Evolutionary conservation across 495 filamentous ascomycete species (phyloP), one percentile per base, ranked within the genome.

Genomic region (Aspergillus panamensis): DNA sequence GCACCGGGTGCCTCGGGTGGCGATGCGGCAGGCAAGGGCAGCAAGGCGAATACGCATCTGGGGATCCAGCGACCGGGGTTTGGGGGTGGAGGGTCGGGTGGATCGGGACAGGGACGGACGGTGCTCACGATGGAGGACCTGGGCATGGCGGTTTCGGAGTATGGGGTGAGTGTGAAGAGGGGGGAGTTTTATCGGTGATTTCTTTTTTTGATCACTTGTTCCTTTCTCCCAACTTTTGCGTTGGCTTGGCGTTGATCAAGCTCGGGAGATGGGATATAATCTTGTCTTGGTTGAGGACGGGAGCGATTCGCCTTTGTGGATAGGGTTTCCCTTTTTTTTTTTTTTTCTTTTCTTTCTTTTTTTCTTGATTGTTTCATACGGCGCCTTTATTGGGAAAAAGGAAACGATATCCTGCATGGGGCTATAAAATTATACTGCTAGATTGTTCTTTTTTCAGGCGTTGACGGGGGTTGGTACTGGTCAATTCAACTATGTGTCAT

Each of bases 101-200:
- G 92, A 0, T 88, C 87, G 42, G 77, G 77, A 7, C 90, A 94
- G 73, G 94, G 93, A 40, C 82, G 93, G 51, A 97, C 94, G 35
- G 94, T 98, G 61, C 75, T 98, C 57, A 97, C 95, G 6, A 97
- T 98, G 94, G 94, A 98, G 76, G 94, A 98, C 80, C 69, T 98
- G 66, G 94, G 94, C 3, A 96, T 96, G 88, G 94, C 94, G 6
- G 94, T 97, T 17, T 87, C 89, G 0, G 94, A 97, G 76, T 97
- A 96, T 75, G 94, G 95, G 0, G 92, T 97, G 50, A 97, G 95
- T 72, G 88, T 97, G 12, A 96, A 92, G 84, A 78, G 94, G 56
- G 93, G 92, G 59, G 94, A 99, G 75, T 99, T 97, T 68, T 99
- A 99, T 74, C 84, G 93, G 64, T 97, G 76, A 84, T 25, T 25